Evolutionary conservation across 495 filamentous ascomycete genomes (phyloP).

Genomic region (Staphylotrichum tortipilum): DNA sequence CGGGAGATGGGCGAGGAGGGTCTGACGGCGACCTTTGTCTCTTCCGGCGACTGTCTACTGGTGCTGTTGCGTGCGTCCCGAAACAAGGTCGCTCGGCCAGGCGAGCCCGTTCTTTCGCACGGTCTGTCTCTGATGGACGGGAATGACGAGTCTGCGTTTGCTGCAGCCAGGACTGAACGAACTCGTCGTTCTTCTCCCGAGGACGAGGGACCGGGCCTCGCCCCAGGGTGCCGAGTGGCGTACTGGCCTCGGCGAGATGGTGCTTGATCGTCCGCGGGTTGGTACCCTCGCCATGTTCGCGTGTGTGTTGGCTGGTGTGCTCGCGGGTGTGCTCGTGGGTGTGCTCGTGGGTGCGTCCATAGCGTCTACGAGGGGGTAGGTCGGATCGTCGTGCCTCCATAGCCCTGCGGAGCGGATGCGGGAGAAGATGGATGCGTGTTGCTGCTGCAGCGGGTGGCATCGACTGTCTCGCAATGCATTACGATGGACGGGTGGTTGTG

Average conservation of each 20-base stretch:
- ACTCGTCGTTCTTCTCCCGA: constrained; percentile 4
- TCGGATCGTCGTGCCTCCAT: not conserved
- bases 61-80: not conserved
- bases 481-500: not conserved
- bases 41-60: constrained; percentile 12
- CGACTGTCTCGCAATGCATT: not conserved
- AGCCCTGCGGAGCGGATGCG: no score
- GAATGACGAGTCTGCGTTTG: constrained; percentile 18
- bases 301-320: not conserved
- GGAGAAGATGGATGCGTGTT: not conserved
- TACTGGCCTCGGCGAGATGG: not conserved
- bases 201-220: not conserved
- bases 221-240: not conserved
- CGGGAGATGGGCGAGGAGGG: not conserved
- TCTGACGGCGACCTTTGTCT: constrained; percentile 5
- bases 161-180: constrained; percentile 31
- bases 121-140: constrained; percentile 3
- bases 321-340: not conserved
- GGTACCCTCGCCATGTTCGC: not conserved
- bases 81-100: not conserved
- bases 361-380: not conserved
- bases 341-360: not conserved
- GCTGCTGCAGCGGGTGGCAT: no score
- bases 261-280: not conserved
- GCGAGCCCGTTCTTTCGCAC: not conserved